Conservation (phyloP, 108 stramenopile genomes). For the Pseudonitzschia multiseries region DNA sequence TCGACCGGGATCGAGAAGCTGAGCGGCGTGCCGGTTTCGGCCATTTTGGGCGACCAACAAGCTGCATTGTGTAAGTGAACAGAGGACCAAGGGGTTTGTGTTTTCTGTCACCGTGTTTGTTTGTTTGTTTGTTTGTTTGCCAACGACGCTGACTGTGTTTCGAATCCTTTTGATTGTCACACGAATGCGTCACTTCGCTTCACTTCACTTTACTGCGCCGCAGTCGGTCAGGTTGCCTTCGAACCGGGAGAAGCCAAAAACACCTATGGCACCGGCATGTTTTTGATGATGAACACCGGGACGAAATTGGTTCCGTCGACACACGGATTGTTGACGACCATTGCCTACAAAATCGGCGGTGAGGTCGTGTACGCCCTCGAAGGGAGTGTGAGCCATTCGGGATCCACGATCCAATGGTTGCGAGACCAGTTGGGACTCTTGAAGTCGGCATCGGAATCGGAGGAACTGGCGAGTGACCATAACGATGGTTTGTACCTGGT, state of each 20-base stretch:
- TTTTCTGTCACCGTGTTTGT: neutral
- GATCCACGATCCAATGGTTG: slow-evolving; percentile 95
- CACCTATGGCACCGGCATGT: slow-evolving; percentile 98
- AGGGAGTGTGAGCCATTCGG: slow-evolving; percentile 93
- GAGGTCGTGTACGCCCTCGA: slow-evolving; percentile 92
- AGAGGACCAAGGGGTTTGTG: neutral
- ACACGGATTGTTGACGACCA: slow-evolving; percentile 96
- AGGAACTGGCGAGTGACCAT: slow-evolving; percentile 67
- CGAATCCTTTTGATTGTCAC: too few relatives aligned
- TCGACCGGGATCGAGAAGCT: slow-evolving; percentile 43
- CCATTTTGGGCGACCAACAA: slow-evolving; percentile 96
- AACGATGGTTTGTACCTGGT: slow-evolving; percentile 96
- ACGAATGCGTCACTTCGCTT: slow-evolving; percentile 23
- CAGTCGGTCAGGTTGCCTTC: slow-evolving; percentile 92
- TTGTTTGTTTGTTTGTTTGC: too few relatives aligned
- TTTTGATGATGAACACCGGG: slow-evolving; percentile 98
- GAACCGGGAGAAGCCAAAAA: slow-evolving; percentile 88
- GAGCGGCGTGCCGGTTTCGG: slow-evolving; percentile 73
- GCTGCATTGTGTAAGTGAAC: slow-evolving; percentile 66
- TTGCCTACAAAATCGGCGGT: slow-evolving; percentile 63
- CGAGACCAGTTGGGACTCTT: slow-evolving; percentile 93
- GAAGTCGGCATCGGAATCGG: slow-evolving; percentile 77
- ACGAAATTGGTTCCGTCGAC: slow-evolving; percentile 49
- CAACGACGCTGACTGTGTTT: too few relatives aligned
- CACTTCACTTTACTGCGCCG: too few relatives aligned